Conservation (phyloP, 2,329 filamentous ascomycete genomes). For the Cladosporium cucumerinum region DNA sequence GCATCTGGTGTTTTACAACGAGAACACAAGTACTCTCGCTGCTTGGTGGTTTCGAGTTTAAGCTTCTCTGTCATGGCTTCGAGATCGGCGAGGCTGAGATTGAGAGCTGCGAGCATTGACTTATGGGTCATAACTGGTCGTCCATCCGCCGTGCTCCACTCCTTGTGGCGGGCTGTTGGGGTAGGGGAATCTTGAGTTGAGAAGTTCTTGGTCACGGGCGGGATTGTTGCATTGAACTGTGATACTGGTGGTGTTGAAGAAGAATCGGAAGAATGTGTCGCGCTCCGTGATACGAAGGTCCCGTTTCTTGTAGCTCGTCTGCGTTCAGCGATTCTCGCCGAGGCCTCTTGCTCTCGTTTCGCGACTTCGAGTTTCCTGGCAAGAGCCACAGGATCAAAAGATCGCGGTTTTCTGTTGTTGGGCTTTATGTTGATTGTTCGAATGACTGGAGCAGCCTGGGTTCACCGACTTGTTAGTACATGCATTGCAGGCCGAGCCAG, state of each 20-base stretch:
- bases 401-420: not conserved
- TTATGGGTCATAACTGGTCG: slow-evolving; percentile 14
- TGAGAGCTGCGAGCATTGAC: slow-evolving; percentile 13
- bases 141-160: slow-evolving; percentile 8
- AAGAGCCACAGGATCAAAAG: slow-evolving; percentile 9
- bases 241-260: not conserved
- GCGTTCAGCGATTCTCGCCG: not conserved
- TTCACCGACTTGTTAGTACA: not conserved
- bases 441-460: not conserved
- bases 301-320: slow-evolving; percentile 8
- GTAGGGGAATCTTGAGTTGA: not conserved
- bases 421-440: slow-evolving; percentile 2
- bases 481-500: not conserved
- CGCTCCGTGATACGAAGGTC: not conserved
- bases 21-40: slow-evolving; percentile 3
- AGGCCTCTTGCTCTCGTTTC: slow-evolving; percentile 3
- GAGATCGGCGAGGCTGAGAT: slow-evolving; percentile 8
- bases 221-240: not conserved
- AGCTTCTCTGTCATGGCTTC: slow-evolving; percentile 8
- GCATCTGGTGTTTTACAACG: slow-evolving; percentile 4
- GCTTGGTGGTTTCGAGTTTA: not conserved
- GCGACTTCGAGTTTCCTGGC: slow-evolving; percentile 14
- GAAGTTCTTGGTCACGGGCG: not conserved
- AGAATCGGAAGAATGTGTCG: slow-evolving; percentile 1
- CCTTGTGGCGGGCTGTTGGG: not conserved